phyloP scores from a whole-genome alignment of 2,329 filamentous ascomycete species.

The Ascochyta clinopodiicola region DNA sequence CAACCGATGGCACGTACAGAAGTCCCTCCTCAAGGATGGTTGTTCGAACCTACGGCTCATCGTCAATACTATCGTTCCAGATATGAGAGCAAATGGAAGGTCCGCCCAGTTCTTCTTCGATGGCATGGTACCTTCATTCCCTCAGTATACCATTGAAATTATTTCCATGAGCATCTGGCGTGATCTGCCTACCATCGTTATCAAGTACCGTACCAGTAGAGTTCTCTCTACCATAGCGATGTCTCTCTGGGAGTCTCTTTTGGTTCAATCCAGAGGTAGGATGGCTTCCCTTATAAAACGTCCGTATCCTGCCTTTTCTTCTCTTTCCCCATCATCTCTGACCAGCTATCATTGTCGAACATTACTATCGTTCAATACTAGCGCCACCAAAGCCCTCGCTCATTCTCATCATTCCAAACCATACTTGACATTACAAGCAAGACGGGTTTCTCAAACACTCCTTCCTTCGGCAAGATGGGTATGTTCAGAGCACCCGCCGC shows the following conservation, averaged over 20 bases:
- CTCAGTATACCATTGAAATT: background rate
- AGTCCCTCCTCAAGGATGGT: background rate
- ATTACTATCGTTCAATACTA: background rate
- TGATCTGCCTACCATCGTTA: background rate
- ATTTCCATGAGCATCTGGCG: background rate
- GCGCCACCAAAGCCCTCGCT: background rate
- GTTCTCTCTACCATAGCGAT: background rate
- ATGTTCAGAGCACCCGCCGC: background rate
- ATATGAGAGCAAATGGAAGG: background rate
- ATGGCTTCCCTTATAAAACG: background rate
- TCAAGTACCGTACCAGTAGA: background rate
- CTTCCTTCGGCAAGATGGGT: background rate
- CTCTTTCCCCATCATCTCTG: background rate
- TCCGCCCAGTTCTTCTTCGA: background rate
- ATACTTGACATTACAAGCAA: background rate
- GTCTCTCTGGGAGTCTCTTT: too few species aligned
- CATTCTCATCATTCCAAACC: background rate
- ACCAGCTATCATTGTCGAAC: background rate
- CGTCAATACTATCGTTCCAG: background rate
- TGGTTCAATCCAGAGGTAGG: background rate
- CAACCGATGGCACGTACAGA: background rate
- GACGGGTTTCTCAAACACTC: background rate
- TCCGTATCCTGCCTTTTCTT: background rate
- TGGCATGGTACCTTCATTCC: background rate
- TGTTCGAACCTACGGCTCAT: background rate